These are phyloP conservation scores for Gossypium trilobum DNA, from an alignment of 441 rosid genomes.

Conservation along the genomic window DNA sequence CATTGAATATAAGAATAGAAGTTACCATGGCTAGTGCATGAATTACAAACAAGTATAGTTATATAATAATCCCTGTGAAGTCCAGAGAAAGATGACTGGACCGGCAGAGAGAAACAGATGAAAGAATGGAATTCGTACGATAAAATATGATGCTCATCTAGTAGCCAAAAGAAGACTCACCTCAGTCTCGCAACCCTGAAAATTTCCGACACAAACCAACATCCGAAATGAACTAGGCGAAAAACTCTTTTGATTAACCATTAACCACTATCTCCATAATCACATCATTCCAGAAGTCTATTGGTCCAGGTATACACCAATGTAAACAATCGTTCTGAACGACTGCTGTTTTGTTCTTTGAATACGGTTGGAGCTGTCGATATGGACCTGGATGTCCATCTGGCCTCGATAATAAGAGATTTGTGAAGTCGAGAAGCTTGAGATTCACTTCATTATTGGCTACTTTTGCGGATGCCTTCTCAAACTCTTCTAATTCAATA, in stretches of 20 bases:
- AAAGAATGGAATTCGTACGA: not conserved
- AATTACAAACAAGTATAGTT: not conserved
- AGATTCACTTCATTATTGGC: slow-evolving; percentile 38
- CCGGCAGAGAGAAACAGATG: not conserved
- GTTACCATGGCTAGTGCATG: not conserved
- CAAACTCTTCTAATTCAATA: slow-evolving; percentile 48
- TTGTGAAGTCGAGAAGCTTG: slow-evolving; percentile 68
- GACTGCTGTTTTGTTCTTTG: slow-evolving; percentile 43
- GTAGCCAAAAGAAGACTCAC: not conserved
- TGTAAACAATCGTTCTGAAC: slow-evolving; percentile 89
- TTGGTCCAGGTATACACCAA: slow-evolving; percentile 96
- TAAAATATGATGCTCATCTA: not conserved
- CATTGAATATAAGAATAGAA: not conserved
- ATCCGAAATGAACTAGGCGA: not conserved
- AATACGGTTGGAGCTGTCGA: slow-evolving; percentile 55
- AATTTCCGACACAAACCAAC: not conserved
- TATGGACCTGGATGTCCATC: slow-evolving; percentile 96
- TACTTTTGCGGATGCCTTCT: slow-evolving; percentile 39
- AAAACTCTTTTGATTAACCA: slow-evolving; percentile 22
- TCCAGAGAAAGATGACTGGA: not conserved
- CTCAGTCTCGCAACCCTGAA: not conserved
- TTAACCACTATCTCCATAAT: slow-evolving; percentile 62
- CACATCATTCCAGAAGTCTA: slow-evolving; percentile 74
- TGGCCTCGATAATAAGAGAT: slow-evolving; percentile 52
- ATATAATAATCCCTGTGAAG: not conserved